Conservation (phyloP, 495 filamentous ascomycete genomes). For the Talaromyces borbonicus region DNA sequence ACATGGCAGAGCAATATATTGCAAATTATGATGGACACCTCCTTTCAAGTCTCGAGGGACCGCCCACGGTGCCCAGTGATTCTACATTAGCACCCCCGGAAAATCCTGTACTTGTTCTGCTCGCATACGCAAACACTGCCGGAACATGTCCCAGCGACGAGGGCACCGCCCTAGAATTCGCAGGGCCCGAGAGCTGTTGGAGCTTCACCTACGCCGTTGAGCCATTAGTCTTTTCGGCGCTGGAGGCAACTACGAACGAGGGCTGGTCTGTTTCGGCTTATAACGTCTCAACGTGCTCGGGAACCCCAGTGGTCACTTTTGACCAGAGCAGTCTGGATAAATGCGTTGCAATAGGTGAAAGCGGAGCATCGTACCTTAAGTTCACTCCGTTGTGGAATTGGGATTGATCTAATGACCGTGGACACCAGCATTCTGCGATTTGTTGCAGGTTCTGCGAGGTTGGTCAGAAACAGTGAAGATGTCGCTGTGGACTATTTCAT, state of each 20-base stretch:
- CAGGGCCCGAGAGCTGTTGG: conserved; percentile 2
- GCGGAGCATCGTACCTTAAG: neutral
- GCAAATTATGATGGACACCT: conserved; percentile 3
- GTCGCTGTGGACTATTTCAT: too few relatives aligned
- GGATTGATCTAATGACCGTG: too few relatives aligned
- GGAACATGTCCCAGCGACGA: neutral
- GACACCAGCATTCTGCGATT: too few relatives aligned
- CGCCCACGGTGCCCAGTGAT: neutral
- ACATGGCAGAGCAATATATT: conserved; percentile 1
- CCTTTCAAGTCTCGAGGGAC: conserved; percentile 1
- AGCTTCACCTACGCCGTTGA: neutral
- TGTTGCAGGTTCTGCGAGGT: too few relatives aligned
- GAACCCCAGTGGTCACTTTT: neutral
- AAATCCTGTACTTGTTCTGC: neutral
- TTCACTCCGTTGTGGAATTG: neutral
- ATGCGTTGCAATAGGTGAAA: neutral
- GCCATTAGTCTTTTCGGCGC: neutral
- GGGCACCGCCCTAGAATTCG: neutral
- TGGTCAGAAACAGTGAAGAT: too few relatives aligned
- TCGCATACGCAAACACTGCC: neutral
- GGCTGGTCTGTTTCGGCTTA: neutral
- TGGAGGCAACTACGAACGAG: neutral
- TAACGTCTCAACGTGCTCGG: neutral
- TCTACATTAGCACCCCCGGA: neutral
- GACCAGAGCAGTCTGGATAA: neutral